phyloP scores from a whole-genome alignment of 2,329 filamentous ascomycete species.

The Talaromyces funiculosus region DNA sequence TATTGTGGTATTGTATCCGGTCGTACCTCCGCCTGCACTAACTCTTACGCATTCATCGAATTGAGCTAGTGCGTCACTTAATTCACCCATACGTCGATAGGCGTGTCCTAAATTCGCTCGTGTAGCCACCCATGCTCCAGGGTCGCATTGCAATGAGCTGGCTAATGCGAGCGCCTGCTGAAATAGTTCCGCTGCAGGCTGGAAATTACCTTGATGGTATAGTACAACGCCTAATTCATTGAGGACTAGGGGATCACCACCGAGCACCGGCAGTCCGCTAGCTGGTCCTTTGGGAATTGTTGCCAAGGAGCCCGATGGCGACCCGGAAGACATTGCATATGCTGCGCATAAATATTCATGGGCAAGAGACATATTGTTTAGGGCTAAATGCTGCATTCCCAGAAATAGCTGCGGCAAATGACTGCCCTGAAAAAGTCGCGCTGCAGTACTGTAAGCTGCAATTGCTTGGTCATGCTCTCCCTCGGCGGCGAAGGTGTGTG shows the following conservation, averaged over 20 bases:
- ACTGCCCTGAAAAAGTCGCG: slow-evolving; percentile 90
- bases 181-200: slow-evolving; percentile 73
- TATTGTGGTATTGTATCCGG: slow-evolving; percentile 65
- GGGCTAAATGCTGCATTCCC: slow-evolving; percentile 95
- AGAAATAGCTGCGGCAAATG: slow-evolving; percentile 93
- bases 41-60: slow-evolving; percentile 84
- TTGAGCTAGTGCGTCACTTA: slow-evolving; percentile 66
- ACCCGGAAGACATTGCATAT: slow-evolving; percentile 54
- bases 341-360: slow-evolving; percentile 92
- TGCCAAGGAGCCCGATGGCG: slow-evolving; percentile 25
- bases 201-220: slow-evolving; percentile 79
- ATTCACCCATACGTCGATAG: slow-evolving; percentile 64
- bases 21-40: slow-evolving; percentile 67
- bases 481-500: slow-evolving; percentile 95
- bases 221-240: slow-evolving; percentile 97
- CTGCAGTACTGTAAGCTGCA: slow-evolving; percentile 92
- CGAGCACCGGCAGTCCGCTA: slow-evolving; percentile 22
- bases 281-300: slow-evolving; percentile 22
- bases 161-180: slow-evolving; percentile 70
- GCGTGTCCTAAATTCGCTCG: slow-evolving; percentile 87
- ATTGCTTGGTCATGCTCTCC: slow-evolving; percentile 98
- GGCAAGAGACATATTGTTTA: slow-evolving; percentile 90
- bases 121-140: slow-evolving; percentile 74
- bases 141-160: slow-evolving; percentile 73
- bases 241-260: slow-evolving; percentile 73